Evolutionary conservation across 2,329 filamentous ascomycete genomes (phyloP), one percentile per base, ranked within the genome.

Genomic region (Epichloe scottii): DNA sequence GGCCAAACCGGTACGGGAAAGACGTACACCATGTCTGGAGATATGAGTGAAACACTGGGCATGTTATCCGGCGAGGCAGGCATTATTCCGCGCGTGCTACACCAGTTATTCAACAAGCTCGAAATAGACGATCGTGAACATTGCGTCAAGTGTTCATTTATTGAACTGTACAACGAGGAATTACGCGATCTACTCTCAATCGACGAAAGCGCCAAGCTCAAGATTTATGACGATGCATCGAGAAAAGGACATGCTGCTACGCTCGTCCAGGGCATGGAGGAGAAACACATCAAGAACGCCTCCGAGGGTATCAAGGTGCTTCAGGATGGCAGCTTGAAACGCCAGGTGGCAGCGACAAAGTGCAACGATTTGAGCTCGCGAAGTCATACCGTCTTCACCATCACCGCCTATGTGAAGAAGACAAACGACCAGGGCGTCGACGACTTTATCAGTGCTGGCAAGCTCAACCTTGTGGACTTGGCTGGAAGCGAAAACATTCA

Each of bases 281-380:
- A 98, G 68, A 85, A 86, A 6, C 87, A 95, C 65, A 95, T 98
- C 61, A 87, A 87, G 63, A 86, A 75, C 56, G 90, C 93, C 0
- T 76, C 79, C 12, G 85, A 89, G 48, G 93, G 93, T 54, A 90
- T 98, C 67, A 86, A 87, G 68, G 77, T 96, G 55, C 78, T 98
- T 44, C 88, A 93, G 60, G 78, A 85, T 56, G 94, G 93, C 55
- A 96, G 89, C 66, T 77, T 93, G 69, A 95, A 90, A 68, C 85
- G 93, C 47, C 93, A 98, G 68, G 93, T 98, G n/a, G 94, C 93
- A 5, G 89, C 94, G 4, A 98, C 93, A n/a, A 97, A 97, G 68
- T 98, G 93, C 78, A 98, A 98, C 66, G 93, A 98, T 61, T 80
- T 97, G 51, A 96, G 90, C 68, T 96, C 90, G 60, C 83, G 93